Conservation (phyloP, 352 stramenopile species). For the Phytophthora chlamydospora region DNA sequence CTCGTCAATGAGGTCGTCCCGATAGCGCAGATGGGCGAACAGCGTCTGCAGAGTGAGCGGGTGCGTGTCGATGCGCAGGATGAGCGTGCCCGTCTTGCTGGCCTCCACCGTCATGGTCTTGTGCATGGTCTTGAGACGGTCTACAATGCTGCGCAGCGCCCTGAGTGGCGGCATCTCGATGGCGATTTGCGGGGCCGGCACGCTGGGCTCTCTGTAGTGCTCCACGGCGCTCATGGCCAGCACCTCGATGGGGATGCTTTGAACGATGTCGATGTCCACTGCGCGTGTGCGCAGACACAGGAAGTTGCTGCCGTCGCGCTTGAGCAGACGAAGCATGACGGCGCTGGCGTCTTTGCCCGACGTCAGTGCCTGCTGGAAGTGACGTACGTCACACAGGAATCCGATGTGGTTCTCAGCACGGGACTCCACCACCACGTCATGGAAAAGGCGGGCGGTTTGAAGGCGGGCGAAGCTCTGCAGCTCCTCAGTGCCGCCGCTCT, state of each 20-base stretch:
- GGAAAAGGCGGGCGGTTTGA: constrained; percentile 68
- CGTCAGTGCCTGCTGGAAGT: constrained; percentile 73
- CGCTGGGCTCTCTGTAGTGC: constrained; percentile 78
- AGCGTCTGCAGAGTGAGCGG: constrained; percentile 78
- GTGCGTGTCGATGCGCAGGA: constrained; percentile 73
- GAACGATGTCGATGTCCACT: constrained; percentile 86
- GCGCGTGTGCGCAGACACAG: constrained; percentile 74
- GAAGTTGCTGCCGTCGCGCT: constrained; percentile 76
- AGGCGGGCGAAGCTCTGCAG: constrained; percentile 81
- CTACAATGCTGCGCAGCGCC: constrained; percentile 69
- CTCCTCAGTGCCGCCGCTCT: constrained; percentile 72
- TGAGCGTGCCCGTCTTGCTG: constrained; percentile 70
- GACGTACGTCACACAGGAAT: constrained; percentile 75
- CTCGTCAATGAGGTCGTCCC: constrained; percentile 72
- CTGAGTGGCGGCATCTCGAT: constrained; percentile 82
- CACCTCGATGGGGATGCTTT: constrained; percentile 86
- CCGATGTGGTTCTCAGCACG: constrained; percentile 82
- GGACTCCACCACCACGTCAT: constrained; percentile 75
- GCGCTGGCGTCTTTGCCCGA: constrained; percentile 82
- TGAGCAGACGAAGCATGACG: constrained; percentile 85
- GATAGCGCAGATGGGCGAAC: constrained; percentile 75
- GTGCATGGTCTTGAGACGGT: constrained; percentile 77
- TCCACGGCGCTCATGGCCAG: constrained; percentile 75
- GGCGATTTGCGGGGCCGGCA: constrained; percentile 76
- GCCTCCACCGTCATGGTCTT: constrained; percentile 78